Evolutionary conservation across 257 asterid species (phyloP), one percentile per base, ranked within the genome.

Genomic region (Lavandula angustifolia): DNA sequence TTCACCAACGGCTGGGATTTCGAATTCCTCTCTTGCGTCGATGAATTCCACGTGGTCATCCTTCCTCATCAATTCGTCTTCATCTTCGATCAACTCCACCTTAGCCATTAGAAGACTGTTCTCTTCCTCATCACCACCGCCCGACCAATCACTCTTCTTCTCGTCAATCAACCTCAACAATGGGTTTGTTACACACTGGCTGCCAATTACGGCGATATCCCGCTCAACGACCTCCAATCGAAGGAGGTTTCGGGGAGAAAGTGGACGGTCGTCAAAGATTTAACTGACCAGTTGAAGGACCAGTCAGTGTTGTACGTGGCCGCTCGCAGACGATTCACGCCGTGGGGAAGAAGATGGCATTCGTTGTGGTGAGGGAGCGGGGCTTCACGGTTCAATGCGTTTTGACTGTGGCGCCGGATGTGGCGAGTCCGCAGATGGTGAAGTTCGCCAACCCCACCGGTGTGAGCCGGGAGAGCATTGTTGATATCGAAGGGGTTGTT

Each of bases 351-450:
- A 92, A 87, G 75, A 84, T 92, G 71, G 89, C 95, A 2, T 92
- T 92, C 17, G 16, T 89, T 31, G 89, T 89, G 35, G 89, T 92
- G 56, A 87, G 99, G 56, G 83, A 87, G 60, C 65, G 79, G 9
- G 95, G 97, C 1, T 87, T 78, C 61, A 89, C 96, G 0, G 97
- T 92, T 38, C 97, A 89, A 69, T 89, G 96, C 62, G 85, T 92
- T 5, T 64, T 89, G 73, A 76, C 79, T 3, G 96, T 87, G 43
- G 80, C 82, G 9, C 72, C 62, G 4, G 95, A 82, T 41, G 27
- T 84, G 60, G 95, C 87, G 43, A 92, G 99, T 66, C 58, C 69
- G 11, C 87, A 84, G 73, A 89, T 92, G 97, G 87, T 89, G 38
- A 89, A 89, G 76, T 92, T 70, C 69, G 89, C 89, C n/a, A 74